phyloP scores from a whole-genome alignment of 163 green algal genomes.

The Scenedesmus sp. region DNA sequence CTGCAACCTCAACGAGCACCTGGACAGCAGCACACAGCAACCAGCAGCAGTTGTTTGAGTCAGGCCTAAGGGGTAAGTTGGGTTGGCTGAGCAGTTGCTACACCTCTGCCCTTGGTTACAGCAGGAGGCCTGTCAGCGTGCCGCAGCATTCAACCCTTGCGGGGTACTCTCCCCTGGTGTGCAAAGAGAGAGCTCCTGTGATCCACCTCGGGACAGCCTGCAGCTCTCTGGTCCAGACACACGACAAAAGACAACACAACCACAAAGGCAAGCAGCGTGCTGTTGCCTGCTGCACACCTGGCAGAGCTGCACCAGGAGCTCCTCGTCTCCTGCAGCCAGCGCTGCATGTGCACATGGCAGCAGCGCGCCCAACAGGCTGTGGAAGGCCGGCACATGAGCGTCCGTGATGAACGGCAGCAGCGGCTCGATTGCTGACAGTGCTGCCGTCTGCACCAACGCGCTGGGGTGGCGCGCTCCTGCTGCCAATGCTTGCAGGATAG shows the following conservation, averaged over 20 bases:
- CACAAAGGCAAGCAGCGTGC: not conserved
- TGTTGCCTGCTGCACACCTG: conserved; percentile 42
- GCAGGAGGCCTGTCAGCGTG: not conserved
- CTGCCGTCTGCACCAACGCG: conserved; percentile 63
- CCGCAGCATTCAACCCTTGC: too few relatives aligned
- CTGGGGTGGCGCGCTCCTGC: conserved; percentile 47
- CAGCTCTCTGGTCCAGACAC: too few relatives aligned
- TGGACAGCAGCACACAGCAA: not conserved
- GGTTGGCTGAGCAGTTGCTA: not conserved
- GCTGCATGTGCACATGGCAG: conserved; percentile 48
- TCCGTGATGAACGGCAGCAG: conserved; percentile 58
- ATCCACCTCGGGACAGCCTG: too few relatives aligned
- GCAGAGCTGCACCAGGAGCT: conserved; percentile 65
- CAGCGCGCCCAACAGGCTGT: conserved; percentile 33
- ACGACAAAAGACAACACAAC: not conserved
- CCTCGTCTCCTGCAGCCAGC: conserved; percentile 53
- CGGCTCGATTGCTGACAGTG: conserved; percentile 68
- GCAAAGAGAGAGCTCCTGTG: too few relatives aligned
- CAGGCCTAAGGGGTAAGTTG: too few relatives aligned
- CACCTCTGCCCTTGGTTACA: not conserved
- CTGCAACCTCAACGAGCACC: conserved; percentile 69
- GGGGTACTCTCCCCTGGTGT: too few relatives aligned
- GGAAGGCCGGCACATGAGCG: conserved; percentile 37
- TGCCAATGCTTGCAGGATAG: conserved; percentile 20
- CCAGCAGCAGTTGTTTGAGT: not conserved